Evolutionary conservation across 306 rosid species (phyloP), one percentile per base, ranked within the genome.

Genomic region (Canavalia ensiformis): DNA sequence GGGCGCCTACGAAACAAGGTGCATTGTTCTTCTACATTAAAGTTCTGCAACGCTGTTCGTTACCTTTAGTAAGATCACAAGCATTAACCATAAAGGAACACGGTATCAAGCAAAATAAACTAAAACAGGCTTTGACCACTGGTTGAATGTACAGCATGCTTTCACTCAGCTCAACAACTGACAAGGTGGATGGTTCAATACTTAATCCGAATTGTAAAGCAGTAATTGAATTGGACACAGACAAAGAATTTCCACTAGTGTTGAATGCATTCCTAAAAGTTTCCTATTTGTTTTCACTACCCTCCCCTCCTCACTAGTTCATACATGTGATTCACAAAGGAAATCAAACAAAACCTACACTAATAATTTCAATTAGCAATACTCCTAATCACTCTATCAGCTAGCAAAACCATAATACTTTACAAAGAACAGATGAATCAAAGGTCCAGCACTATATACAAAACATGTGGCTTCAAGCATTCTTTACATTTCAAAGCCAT

Each of bases 211-310:
- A 42, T 68, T 34, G 31, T 35, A 80, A 28, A 29, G 33, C 52
- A 29, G 39, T 6, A 64, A 65, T 25, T 79, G 45, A 57, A 79
- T 50, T 68, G 4, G 54, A 42, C 77, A 72, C 13, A 50, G 25
- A 50, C 28, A 84, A 87, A 79, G 69, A 89, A 77, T 83, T 85
- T 85, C 45, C 70, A 45, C 74, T 54, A 13, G 77, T 77, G 25
- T 75, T 78, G 49, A 74, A 80, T 71, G 39, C 83, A 76, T 82
- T 74, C 39, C 81, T 82, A 79, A 44, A n/a, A 30, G 35, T 50
- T 57, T 1, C 77, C 84, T 83, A 78, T 52, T 58, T 13, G 46
- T 82, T 34, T 77, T 30, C 52, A 34, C 84, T 79, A 78, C 54
- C 75, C 57, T 13, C 54, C 74, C 71, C 35, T 45, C 31, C 54